Conservation (phyloP, 768 basidiomycete species). For the Psilocybe cubensis region DNA sequence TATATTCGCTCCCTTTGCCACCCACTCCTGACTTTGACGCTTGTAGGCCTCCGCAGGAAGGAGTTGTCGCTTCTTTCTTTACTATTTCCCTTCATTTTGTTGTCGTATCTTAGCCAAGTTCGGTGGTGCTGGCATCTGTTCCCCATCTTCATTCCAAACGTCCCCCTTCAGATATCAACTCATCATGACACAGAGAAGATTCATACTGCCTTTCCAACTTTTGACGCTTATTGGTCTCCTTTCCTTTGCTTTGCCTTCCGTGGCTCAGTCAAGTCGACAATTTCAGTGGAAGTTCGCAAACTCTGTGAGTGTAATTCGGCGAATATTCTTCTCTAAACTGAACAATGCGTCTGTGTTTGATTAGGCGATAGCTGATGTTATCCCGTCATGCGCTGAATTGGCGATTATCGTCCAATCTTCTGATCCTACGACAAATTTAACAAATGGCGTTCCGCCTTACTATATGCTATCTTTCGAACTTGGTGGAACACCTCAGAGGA, state of each 20-base stretch:
- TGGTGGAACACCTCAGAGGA: slow-evolving; percentile 36
- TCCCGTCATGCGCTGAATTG: slow-evolving; percentile 32
- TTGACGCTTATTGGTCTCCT: slow-evolving; percentile 4
- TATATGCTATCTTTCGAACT: slow-evolving; percentile 46
- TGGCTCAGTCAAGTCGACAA: slow-evolving; percentile 15
- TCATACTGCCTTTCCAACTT: not conserved
- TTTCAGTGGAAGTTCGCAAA: slow-evolving; percentile 25
- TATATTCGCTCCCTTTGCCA: not conserved
- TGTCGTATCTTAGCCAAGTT: not conserved
- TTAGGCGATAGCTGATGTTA: slow-evolving; percentile 19
- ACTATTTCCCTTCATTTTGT: not conserved
- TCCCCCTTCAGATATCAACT: not conserved
- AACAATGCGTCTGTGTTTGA: not conserved
- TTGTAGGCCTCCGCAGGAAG: slow-evolving; percentile 3
- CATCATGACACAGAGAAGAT: not conserved
- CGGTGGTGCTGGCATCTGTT: slow-evolving; percentile 13
- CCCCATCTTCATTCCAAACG: not conserved
- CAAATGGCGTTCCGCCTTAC: slow-evolving; percentile 37
- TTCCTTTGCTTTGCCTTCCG: not conserved
- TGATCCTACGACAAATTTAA: slow-evolving; percentile 16
- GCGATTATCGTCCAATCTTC: slow-evolving; percentile 28
- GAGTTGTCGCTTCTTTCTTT: slow-evolving; percentile 1
- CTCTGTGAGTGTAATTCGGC: slow-evolving; percentile 5
- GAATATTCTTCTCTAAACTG: not conserved
- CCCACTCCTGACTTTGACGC: not conserved